Evolutionary conservation across 2,329 filamentous ascomycete species (phyloP).

Genomic region (Ambrosiella cleistominuta): DNA sequence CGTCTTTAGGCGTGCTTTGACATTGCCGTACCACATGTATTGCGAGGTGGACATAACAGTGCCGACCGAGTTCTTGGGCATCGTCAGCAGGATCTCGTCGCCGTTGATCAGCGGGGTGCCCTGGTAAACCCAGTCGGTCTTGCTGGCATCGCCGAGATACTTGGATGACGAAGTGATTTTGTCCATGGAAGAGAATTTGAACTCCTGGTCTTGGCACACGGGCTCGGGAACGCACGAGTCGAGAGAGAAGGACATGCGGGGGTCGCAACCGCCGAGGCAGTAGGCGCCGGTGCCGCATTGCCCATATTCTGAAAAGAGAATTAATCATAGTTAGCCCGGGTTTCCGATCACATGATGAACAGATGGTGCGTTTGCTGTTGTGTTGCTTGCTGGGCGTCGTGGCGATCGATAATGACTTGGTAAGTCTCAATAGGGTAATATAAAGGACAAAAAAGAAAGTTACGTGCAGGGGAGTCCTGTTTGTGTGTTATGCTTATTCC

Average conservation of each 20-base stretch:
- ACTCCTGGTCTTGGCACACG: slow-evolving; percentile 57
- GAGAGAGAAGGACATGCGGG: slow-evolving; percentile 62
- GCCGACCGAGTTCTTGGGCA: slow-evolving; percentile 70
- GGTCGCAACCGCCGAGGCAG: slow-evolving; percentile 91
- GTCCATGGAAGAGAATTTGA: slow-evolving; percentile 57
- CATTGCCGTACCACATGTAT: slow-evolving; percentile 96
- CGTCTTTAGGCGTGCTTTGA: slow-evolving; percentile 71
- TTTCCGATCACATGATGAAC: not conserved
- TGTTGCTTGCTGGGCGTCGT: too few species aligned
- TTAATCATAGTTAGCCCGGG: not conserved
- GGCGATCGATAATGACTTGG: too few species aligned
- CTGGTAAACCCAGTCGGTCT: slow-evolving; percentile 75
- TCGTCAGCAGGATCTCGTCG: slow-evolving; percentile 64
- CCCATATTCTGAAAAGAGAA: slow-evolving; percentile 54
- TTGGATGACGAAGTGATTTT: slow-evolving; percentile 53
- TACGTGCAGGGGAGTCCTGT: too few species aligned
- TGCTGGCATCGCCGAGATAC: slow-evolving; percentile 70
- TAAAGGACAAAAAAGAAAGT: too few species aligned
- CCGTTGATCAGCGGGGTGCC: slow-evolving; percentile 54
- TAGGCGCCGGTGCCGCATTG: slow-evolving; percentile 86
- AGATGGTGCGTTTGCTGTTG: too few species aligned
- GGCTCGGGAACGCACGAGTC: slow-evolving; percentile 75
- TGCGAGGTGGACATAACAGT: slow-evolving; percentile 68
- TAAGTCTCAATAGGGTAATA: too few species aligned
- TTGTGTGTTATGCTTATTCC: too few species aligned